A percentile compares a stretch with the other conserved stretches of the same genome.
Conservation (phyloP, 495 filamentous ascomycete species). For the Talaromyces stipitatus region DNA sequence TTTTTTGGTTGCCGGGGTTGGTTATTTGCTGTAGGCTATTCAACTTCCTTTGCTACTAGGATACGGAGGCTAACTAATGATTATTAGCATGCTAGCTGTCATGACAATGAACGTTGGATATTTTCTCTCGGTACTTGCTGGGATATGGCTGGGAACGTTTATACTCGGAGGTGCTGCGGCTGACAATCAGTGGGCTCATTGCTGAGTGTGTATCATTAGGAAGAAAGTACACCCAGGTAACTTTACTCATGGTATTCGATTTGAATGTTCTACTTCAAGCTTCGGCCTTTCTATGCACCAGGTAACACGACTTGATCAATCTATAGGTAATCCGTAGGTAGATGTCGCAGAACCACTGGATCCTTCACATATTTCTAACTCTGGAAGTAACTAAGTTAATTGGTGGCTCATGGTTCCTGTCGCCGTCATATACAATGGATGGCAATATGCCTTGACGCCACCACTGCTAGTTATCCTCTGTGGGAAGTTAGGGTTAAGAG, state of each 20-base stretch:
- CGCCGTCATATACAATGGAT: no score
- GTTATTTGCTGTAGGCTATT: conserved; percentile 19
- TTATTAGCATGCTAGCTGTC: conserved; percentile 22
- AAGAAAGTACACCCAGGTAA: no score
- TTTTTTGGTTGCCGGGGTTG: conserved; percentile 15
- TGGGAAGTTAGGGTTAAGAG: no score
- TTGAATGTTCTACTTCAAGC: no score
- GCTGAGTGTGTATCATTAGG: conserved; percentile 7
- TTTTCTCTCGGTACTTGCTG: conserved; percentile 20
- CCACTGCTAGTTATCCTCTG: no score
- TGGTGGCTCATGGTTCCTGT: no score
- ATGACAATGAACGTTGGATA: conserved; percentile 31
- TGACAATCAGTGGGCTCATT: conserved; percentile 19
- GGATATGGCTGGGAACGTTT: conserved; percentile 22
- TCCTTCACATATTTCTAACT: no score
- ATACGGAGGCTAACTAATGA: background rate
- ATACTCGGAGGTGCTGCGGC: conserved; percentile 22
- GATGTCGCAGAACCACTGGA: no score
- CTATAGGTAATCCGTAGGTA: background rate
- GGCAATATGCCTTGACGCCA: no score
- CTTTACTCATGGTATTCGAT: no score
- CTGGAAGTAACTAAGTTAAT: no score
- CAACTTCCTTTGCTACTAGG: background rate
- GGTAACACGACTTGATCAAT: background rate
- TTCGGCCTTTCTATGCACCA: background rate